Evolutionary conservation across 495 filamentous ascomycete species (phyloP).

Genomic region (Penicillium arizonense): DNA sequence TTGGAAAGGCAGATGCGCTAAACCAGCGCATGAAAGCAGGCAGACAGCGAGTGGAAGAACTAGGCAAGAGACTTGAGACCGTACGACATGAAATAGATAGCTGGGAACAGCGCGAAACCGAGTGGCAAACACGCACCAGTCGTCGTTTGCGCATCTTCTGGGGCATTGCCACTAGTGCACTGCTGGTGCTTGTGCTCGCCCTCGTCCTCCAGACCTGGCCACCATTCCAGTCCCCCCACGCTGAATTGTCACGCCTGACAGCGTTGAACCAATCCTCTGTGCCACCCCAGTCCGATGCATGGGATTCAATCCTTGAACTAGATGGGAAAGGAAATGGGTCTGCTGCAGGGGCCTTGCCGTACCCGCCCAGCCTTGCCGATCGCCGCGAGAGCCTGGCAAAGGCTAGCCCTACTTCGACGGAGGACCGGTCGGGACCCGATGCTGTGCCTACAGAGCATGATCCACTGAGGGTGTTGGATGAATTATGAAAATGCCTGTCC

Average conservation of each 20-base stretch:
- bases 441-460: conserved; percentile 20
- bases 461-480: conserved; percentile 33
- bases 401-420: conserved; percentile 1
- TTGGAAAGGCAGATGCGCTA: conserved; percentile 62
- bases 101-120: conserved; percentile 68
- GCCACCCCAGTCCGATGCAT: conserved; percentile 2
- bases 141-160: conserved; percentile 61
- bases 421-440: background rate
- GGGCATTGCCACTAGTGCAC: conserved; percentile 42
- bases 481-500: conserved; percentile 24
- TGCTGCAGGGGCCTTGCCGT: conserved; percentile 9
- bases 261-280: conserved; percentile 5
- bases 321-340: background rate
- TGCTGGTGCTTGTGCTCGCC: conserved; percentile 42
- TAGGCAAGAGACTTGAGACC: conserved; percentile 64
- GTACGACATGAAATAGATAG: conserved; percentile 63
- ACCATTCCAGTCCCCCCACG: background rate
- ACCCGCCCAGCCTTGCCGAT: conserved; percentile 20
- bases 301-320: conserved; percentile 5
- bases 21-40: conserved; percentile 64
- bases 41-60: conserved; percentile 58
- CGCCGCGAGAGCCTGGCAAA: conserved; percentile 18
- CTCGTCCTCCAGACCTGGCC: conserved; percentile 39
- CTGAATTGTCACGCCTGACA: background rate
- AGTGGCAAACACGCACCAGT: conserved; percentile 69